Base-by-base conservation (phyloP, 2,329 filamentous ascomycete species). In the Pyrenophora graminea region DNA sequence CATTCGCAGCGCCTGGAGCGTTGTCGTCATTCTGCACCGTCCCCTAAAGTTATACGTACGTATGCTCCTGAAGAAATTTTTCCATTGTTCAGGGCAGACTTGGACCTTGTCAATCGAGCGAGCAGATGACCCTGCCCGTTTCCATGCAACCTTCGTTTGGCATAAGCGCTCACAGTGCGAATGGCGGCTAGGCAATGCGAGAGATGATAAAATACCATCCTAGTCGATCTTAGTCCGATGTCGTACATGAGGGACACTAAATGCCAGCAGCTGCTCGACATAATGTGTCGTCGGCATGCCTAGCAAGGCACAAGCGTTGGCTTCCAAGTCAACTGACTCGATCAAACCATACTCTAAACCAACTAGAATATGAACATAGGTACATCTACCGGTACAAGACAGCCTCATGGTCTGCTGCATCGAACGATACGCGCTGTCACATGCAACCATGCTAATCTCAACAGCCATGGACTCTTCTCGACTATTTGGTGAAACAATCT, bases 161-260 rank as follows among this genome's bases (percentile, higher is more conserved):
- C 32, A 38, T 38, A 38, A 36, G 15, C 34, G 25, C 37, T 33
- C 37, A 18, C 36, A 48, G 25, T 15, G 32, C 27, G 44, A 41
- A 40, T 43, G 17, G 39, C 40, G 41, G 37, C 39, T 37, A 51
- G 47, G 47, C 41, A 39, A 59, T 42, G 46, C 45, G 39, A 40
- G 45, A 39, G 51, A 56, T 58, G 50, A 39, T 46, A 55, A 43
- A 47, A 44, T 39, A 58, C 42, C 39, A 45, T 36, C 36, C 39
- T 40, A 51, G 52, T 40, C 45, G 55, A 63, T 59, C 61, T 53
- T 32, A 15, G 25, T 32, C 45, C 59, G 59, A 66, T 65, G 61
- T 64, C 56, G 62, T 64, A 56, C 63, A 66, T 65, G 57, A 36
- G 42, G 33, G 46, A 62, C 51, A 55, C 55, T 59, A 58, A 37